phyloP scores from a whole-genome alignment of 2,329 filamentous ascomycete species.

The Chaetomium strumarium region DNA sequence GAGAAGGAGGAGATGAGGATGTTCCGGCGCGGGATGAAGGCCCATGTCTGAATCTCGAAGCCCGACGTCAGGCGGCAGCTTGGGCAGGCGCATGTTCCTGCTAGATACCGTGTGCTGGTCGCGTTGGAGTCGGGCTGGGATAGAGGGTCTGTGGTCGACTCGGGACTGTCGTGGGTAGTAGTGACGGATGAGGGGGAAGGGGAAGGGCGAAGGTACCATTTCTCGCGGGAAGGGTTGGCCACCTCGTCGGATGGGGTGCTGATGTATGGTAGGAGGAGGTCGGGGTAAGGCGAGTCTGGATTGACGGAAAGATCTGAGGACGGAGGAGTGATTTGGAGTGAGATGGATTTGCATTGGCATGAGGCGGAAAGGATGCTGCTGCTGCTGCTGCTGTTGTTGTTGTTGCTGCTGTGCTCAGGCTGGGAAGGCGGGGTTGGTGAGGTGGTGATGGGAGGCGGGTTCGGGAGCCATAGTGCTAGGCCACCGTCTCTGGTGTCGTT shows the following conservation, averaged over 20 bases:
- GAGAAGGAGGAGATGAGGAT: slow-evolving; percentile 41
- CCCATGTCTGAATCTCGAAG: slow-evolving; percentile 60
- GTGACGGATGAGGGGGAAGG: background rate
- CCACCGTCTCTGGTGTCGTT: slow-evolving; percentile 35
- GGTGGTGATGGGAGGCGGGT: background rate
- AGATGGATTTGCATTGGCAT: slow-evolving; percentile 48
- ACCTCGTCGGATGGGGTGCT: slow-evolving; percentile 24
- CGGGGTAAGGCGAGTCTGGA: slow-evolving; percentile 44
- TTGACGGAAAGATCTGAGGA: slow-evolving; percentile 36
- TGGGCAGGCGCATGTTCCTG: slow-evolving; percentile 55
- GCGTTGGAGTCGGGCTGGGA: slow-evolving; percentile 14
- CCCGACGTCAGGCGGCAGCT: slow-evolving; percentile 57
- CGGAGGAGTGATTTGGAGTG: slow-evolving; percentile 53
- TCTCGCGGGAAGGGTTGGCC: slow-evolving; percentile 42
- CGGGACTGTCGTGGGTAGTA: slow-evolving; percentile 1
- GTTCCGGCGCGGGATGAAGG: slow-evolving; percentile 56
- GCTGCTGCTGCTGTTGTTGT: background rate
- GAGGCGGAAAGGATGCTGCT: slow-evolving; percentile 20
- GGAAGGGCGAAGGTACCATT: slow-evolving; percentile 52
- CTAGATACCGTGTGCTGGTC: slow-evolving; percentile 42
- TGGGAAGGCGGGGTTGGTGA: background rate
- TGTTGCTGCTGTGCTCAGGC: background rate
- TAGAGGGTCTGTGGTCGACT: background rate
- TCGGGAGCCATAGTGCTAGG: slow-evolving; percentile 29
- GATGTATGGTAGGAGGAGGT: slow-evolving; percentile 47